phyloP scores from a whole-genome alignment of 2,329 filamentous ascomycete genomes.

The Colletotrichum melonis region DNA sequence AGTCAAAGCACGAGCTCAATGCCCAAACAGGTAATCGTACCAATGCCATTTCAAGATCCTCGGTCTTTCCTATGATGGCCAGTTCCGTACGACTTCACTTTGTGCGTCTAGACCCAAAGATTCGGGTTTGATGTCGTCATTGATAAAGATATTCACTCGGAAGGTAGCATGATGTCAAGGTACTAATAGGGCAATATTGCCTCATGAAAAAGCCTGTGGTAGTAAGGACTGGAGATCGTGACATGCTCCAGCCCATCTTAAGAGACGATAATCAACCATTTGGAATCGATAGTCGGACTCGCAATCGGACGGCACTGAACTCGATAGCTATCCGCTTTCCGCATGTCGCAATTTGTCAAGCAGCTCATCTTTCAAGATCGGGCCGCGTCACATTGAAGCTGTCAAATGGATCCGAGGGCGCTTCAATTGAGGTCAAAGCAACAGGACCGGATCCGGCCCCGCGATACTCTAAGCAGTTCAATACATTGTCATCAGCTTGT shows the following conservation, averaged over 20 bases:
- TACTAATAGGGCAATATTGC: too few relatives aligned
- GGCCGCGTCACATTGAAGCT: background rate
- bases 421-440: background rate
- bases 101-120: background rate
- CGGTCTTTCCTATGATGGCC: background rate
- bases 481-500: background rate
- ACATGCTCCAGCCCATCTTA: background rate
- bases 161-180: background rate
- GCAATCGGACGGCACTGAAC: background rate
- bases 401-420: background rate
- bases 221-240: too few relatives aligned
- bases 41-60: background rate
- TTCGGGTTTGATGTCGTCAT: background rate
- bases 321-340: background rate
- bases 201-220: too few relatives aligned
- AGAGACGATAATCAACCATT: background rate
- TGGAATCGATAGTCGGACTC: background rate
- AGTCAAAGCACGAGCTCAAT: conserved; percentile 25
- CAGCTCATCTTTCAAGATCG: background rate
- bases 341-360: background rate
- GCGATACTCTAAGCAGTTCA: background rate
- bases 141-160: background rate
- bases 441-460: background rate
- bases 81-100: background rate
- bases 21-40: background rate